These are phyloP conservation scores for Elaphomyces granulatus DNA, from an alignment of 495 filamentous ascomycete genomes.

Conservation along the genomic window DNA sequence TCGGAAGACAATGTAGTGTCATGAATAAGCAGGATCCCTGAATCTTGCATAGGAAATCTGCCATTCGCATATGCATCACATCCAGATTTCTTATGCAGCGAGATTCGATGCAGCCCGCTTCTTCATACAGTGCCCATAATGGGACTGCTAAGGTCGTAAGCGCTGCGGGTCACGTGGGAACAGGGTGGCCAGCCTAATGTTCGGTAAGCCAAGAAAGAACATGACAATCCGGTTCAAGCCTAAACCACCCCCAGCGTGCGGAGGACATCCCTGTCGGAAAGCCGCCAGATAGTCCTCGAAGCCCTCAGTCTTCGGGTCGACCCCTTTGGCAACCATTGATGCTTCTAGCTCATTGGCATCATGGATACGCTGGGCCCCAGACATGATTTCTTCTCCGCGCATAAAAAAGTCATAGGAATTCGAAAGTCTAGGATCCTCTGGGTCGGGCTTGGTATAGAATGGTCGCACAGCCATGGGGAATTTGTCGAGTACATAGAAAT, in stretches of 20 bases:
- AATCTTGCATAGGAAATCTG: no score
- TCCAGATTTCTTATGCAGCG: no score
- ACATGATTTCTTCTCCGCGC: slow-evolving; percentile 82
- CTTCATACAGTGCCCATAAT: no score
- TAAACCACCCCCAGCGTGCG: slow-evolving; percentile 77
- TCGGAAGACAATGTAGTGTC: no score
- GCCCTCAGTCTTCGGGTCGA: slow-evolving; percentile 58
- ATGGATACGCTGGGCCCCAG: slow-evolving; percentile 77
- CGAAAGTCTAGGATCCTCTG: slow-evolving; percentile 48
- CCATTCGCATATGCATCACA: no score
- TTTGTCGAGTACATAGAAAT: slow-evolving; percentile 88
- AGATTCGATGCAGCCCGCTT: no score
- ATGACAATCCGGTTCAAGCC: slow-evolving; percentile 82
- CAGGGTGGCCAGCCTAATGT: slow-evolving; percentile 60
- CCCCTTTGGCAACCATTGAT: slow-evolving; percentile 53
- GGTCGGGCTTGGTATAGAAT: slow-evolving; percentile 80
- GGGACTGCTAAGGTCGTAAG: slow-evolving; percentile 49
- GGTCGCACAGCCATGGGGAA: slow-evolving; percentile 75
- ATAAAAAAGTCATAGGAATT: slow-evolving; percentile 93
- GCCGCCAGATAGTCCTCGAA: slow-evolving; percentile 75
- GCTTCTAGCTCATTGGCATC: slow-evolving; percentile 51
- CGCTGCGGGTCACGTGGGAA: slow-evolving; percentile 82
- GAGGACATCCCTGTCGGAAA: slow-evolving; percentile 63
- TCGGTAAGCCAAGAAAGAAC: slow-evolving; percentile 72
- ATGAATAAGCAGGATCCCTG: no score